Evolutionary conservation across 2,329 filamentous ascomycete genomes (phyloP), one percentile per base, ranked within the genome.

Genomic region (Clathrospora elynae): DNA sequence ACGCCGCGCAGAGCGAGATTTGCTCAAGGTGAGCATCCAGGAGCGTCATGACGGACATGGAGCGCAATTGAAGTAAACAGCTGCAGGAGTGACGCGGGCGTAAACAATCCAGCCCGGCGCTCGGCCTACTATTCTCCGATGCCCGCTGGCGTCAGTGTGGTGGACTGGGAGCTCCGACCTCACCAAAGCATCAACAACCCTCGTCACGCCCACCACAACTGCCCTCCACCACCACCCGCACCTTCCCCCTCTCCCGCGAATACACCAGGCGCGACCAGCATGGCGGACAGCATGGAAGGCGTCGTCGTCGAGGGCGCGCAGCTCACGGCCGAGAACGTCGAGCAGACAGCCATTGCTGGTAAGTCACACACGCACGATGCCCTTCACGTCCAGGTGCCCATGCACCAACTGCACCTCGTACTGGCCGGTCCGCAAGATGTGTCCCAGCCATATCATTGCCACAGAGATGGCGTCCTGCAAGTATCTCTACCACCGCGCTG

Each of bases 261-360:
- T 17, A 26, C 32, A 33, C 18, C 44, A 51, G 41, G 46, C 55
- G 47, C 57, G 47, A 55, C 49, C 55, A 61, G 40, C 43, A 78
- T 78, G 75, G 73, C 74, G 49, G 75, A 77, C 55, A 73, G 71
- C 63, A 78, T 78, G 75, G 75, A 77, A 69, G 71, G 71, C 55
- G 71, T 74, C 54, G 70, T 71, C 53, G 53, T 59, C 42, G 71
- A 62, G 56, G 68, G 66, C 46, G 71, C 74, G 52, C 63, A 73
- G 64, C 64, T 67, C 41, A 70, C 68, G 44, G 61, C 60, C 35
- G 70, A 72, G 49, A 71, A 71, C 42, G 67, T 69, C 11, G 65
- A 68, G 56, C 64, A 71, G 50, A 70, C 69, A 63, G 62, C 66
- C 29, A 67, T 71, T 30, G 58, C 62, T 37, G 70, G 70, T 72